Evolutionary conservation across 2,329 filamentous ascomycete species (phyloP).

Genomic region (Ophiostoma ips): DNA sequence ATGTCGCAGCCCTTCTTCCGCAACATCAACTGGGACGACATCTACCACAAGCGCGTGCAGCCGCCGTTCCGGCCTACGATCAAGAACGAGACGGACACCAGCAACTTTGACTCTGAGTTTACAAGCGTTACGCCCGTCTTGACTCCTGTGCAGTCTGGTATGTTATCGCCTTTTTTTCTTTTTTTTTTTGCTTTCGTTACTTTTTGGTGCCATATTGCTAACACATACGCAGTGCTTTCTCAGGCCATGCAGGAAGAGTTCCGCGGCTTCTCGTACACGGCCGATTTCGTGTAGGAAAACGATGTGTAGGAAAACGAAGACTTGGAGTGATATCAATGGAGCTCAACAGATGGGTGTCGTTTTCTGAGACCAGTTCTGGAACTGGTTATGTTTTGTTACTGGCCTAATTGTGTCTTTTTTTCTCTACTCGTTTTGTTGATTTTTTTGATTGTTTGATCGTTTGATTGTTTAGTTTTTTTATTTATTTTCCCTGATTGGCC

Average conservation of each 20-base stretch:
- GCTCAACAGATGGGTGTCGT: too few species aligned
- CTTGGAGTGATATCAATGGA: not conserved
- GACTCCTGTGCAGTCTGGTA: conserved; percentile 94
- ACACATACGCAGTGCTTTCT: conserved; percentile 62
- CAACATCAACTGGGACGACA: conserved; percentile 97
- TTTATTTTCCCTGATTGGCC: not conserved
- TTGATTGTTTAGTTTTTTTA: not conserved
- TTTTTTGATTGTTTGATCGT: not conserved
- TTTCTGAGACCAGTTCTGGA: too few species aligned
- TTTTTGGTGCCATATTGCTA: not conserved
- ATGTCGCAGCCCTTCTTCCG: conserved; percentile 99
- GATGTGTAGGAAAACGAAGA: too few species aligned
- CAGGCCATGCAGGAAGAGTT: conserved; percentile 99
- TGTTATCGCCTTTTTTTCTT: conserved; percentile 24
- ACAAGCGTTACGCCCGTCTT: conserved; percentile 95
- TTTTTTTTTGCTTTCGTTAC: not conserved
- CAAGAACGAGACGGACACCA: conserved; percentile 90
- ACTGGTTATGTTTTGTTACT: too few species aligned
- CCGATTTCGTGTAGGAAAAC: conserved; percentile 68
- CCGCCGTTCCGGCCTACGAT: conserved; percentile 85
- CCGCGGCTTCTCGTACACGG: conserved; percentile 94
- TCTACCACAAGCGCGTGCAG: conserved; percentile 85
- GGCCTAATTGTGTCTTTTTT: not conserved
- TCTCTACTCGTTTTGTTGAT: not conserved
- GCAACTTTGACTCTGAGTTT: conserved; percentile 98